A percentile compares a stretch with the other conserved stretches of the same genome.
Evolutionary conservation across 2,329 filamentous ascomycete species (phyloP).

Genomic region (Exophiala dermatitidis): DNA sequence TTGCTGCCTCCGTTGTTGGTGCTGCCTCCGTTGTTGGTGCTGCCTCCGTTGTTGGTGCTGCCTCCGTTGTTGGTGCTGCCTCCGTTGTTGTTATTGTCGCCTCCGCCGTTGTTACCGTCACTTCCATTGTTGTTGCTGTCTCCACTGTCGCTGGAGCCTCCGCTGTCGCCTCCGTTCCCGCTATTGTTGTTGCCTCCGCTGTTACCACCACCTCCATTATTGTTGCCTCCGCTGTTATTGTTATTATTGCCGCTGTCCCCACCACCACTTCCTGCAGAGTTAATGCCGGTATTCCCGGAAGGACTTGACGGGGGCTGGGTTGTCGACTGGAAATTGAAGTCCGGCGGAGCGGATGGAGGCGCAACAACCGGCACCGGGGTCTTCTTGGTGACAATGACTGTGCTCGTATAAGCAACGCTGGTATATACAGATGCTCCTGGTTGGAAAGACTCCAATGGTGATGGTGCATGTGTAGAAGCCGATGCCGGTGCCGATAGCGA

Average conservation of each 20-base stretch:
- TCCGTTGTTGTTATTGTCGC: neutral
- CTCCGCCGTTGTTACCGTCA: conserved; percentile 3
- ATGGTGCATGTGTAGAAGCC: neutral
- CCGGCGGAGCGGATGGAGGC: conserved; percentile 11
- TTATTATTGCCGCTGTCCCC: conserved; percentile 1
- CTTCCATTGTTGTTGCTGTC: conserved; percentile 9
- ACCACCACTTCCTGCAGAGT: neutral
- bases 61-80: neutral
- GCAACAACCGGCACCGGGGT: conserved; percentile 22
- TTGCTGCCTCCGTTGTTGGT: neutral
- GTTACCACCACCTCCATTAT: conserved; percentile 4
- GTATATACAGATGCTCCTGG: conserved; percentile 8
- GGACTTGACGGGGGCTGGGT: neutral
- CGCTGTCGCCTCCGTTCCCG: neutral
- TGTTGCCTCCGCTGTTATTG: conserved; percentile 3
- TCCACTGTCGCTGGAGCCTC: too few species aligned
- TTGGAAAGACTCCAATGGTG: neutral
- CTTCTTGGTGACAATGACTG: conserved; percentile 27
- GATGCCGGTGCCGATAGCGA: neutral
- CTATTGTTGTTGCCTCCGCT: neutral
- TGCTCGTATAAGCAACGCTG: conserved; percentile 22
- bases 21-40: neutral
- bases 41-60: neutral
- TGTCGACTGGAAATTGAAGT: conserved; percentile 16
- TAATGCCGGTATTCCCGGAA: neutral